These are phyloP conservation scores for Curvularia verruculosa DNA, from an alignment of 2,329 filamentous ascomycete species.

Conservation along the genomic window DNA sequence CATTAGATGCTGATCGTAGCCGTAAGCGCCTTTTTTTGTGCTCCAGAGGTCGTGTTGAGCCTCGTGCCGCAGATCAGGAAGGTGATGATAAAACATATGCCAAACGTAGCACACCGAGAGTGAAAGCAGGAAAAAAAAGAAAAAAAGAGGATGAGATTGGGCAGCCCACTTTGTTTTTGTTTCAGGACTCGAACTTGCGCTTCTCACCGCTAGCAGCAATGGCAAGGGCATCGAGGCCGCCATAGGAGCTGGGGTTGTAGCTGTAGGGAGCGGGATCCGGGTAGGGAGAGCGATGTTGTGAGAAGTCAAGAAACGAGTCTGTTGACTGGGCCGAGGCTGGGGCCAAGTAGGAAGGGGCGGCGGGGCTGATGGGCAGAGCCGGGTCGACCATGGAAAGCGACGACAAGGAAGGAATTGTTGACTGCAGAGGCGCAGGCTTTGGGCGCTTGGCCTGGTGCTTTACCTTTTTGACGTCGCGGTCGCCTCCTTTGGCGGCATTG, in stretches of 20 bases:
- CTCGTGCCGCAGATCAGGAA: constrained; percentile 4
- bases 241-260: constrained; percentile 37
- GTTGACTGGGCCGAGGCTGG: constrained; percentile 39
- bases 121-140: too few relatives aligned
- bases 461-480: constrained; percentile 48
- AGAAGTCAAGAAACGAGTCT: constrained; percentile 32
- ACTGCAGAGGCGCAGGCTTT: constrained; percentile 42
- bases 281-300: constrained; percentile 33
- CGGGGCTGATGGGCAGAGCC: constrained; percentile 36
- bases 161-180: too few relatives aligned
- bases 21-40: constrained; percentile 24
- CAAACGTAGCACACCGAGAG: constrained; percentile 5
- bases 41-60: constrained; percentile 1
- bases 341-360: constrained; percentile 34
- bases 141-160: not conserved
- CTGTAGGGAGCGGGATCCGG: constrained; percentile 38
- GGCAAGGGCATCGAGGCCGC: constrained; percentile 47
- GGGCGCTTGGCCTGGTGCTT: constrained; percentile 45
- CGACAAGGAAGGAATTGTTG: constrained; percentile 27
- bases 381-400: constrained; percentile 39
- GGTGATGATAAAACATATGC: not conserved
- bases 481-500: constrained; percentile 44
- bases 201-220: constrained; percentile 47
- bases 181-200: constrained; percentile 42
- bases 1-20: constrained; percentile 13